Conservation (phyloP, 1,284 basidiomycete genomes). For the Heliocybe sulcata region DNA sequence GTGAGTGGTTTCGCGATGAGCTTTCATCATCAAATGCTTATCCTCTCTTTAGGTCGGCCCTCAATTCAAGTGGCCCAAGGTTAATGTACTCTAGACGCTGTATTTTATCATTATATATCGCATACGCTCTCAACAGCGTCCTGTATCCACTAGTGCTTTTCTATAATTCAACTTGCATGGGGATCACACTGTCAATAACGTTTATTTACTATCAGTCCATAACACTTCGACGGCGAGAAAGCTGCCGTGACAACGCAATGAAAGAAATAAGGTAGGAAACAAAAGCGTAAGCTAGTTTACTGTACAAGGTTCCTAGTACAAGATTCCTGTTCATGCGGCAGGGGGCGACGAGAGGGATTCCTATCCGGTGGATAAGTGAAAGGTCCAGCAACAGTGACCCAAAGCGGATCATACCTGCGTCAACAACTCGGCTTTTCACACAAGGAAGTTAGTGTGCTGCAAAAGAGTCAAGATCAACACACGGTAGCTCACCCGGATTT, state of each 20-base stretch:
- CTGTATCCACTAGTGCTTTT: constrained; percentile 5
- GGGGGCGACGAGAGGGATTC: constrained; percentile 58
- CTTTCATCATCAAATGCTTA: background rate
- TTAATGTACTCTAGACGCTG: constrained; percentile 46
- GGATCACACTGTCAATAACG: constrained; percentile 13
- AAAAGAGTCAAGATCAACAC: background rate
- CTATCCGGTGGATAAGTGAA: constrained; percentile 19
- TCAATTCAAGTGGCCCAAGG: constrained; percentile 76
- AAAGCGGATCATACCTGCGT: constrained; percentile 39
- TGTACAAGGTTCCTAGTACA: background rate
- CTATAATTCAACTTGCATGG: constrained; percentile 15
- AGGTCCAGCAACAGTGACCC: constrained; percentile 3
- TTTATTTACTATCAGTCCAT: constrained; percentile 22
- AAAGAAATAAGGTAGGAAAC: constrained; percentile 18
- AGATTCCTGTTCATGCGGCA: constrained; percentile 28
- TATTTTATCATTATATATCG: constrained; percentile 1
- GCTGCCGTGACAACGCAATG: background rate
- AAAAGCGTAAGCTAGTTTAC: constrained; percentile 6
- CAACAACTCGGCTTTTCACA: constrained; percentile 44
- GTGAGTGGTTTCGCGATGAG: constrained; percentile 32
- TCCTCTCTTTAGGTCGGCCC: constrained; percentile 54
- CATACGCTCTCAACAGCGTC: constrained; percentile 36
- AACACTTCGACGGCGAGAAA: constrained; percentile 6
- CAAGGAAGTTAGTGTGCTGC: constrained; percentile 5
- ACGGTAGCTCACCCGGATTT: constrained; percentile 48